These are phyloP conservation scores for Penicillium sp. DNA, from an alignment of 2,329 filamentous ascomycete genomes.

Conservation along the genomic window DNA sequence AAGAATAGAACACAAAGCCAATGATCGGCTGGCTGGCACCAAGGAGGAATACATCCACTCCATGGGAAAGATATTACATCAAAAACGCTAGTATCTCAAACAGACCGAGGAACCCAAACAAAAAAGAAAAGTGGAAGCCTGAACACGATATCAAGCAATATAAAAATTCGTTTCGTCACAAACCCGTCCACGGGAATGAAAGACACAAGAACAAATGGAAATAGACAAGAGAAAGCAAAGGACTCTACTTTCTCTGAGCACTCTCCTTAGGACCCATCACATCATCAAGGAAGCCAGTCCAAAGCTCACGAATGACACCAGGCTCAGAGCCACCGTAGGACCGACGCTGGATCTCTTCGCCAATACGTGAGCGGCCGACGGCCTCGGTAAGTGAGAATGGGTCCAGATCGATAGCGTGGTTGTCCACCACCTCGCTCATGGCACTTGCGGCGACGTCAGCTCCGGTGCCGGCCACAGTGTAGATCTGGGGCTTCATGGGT, in stretches of 20 bases:
- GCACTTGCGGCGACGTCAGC: constrained; percentile 51
- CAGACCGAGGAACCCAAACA: constrained; percentile 4
- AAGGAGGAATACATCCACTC: constrained; percentile 6
- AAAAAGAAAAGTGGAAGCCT: constrained; percentile 1
- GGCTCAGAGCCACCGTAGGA: constrained; percentile 33
- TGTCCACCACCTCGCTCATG: constrained; percentile 60
- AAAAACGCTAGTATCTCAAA: constrained; percentile 19
- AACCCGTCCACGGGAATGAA: constrained; percentile 14
- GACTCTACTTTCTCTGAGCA: constrained; percentile 19
- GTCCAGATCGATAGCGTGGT: constrained; percentile 55
- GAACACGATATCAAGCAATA: not conserved
- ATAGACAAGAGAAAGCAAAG: not conserved
- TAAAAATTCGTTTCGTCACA: constrained; percentile 4
- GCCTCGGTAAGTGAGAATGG: constrained; percentile 56
- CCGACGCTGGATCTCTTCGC: constrained; percentile 37
- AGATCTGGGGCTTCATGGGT: constrained; percentile 58
- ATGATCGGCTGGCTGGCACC: not conserved
- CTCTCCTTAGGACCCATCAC: constrained; percentile 36
- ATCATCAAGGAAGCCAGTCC: constrained; percentile 40
- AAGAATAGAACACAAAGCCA: not conserved
- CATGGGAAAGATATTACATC: constrained; percentile 18
- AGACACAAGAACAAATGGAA: not conserved
- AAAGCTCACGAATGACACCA: constrained; percentile 37
- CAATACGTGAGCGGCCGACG: constrained; percentile 42
- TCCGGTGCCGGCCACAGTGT: constrained; percentile 48